Evolutionary conservation across 1,139 yeast genomes (phyloP).

Genomic region (Yamadazyma blattariae): DNA sequence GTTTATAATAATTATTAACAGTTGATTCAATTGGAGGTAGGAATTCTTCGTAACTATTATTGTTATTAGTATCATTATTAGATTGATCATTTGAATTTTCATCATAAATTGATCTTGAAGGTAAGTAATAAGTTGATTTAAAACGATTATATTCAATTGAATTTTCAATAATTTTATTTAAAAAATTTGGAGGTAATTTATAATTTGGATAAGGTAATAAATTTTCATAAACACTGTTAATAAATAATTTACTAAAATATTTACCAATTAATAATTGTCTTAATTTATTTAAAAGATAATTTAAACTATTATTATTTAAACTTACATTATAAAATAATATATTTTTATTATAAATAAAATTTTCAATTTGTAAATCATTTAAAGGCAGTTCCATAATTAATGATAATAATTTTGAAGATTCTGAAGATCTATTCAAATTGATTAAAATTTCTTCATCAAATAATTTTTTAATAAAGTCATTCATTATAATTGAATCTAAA

Average conservation of each 20-base stretch:
- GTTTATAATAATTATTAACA: slow-evolving; percentile 18
- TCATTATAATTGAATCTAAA: slow-evolving; percentile 20
- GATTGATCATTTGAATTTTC: slow-evolving; percentile 1
- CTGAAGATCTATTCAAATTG: slow-evolving; percentile 24
- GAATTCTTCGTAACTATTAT: slow-evolving; percentile 9
- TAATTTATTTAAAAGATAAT: slow-evolving; percentile 10
- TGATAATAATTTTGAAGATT: slow-evolving; percentile 23
- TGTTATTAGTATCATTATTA: not conserved
- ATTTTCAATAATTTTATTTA: slow-evolving; percentile 26
- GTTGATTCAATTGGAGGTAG: slow-evolving; percentile 13
- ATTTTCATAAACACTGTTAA: slow-evolving; percentile 13
- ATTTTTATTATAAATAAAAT: slow-evolving; percentile 10
- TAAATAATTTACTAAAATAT: slow-evolving; percentile 10
- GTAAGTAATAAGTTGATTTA: slow-evolving; percentile 33
- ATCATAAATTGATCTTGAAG: slow-evolving; percentile 21
- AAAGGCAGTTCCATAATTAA: slow-evolving; percentile 20
- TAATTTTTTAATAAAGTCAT: slow-evolving; percentile 2
- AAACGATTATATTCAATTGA: slow-evolving; percentile 27
- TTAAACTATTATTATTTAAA: slow-evolving; percentile 6
- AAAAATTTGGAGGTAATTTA: slow-evolving; percentile 21
- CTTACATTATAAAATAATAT: slow-evolving; percentile 8
- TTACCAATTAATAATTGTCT: slow-evolving; percentile 10
- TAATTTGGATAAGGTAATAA: slow-evolving; percentile 13
- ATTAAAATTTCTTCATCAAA: slow-evolving; percentile 10
- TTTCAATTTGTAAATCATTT: slow-evolving; percentile 10